Evolutionary conservation across 164 flowering plant genomes (phyloP).

Genomic region (Piper betle): DNA sequence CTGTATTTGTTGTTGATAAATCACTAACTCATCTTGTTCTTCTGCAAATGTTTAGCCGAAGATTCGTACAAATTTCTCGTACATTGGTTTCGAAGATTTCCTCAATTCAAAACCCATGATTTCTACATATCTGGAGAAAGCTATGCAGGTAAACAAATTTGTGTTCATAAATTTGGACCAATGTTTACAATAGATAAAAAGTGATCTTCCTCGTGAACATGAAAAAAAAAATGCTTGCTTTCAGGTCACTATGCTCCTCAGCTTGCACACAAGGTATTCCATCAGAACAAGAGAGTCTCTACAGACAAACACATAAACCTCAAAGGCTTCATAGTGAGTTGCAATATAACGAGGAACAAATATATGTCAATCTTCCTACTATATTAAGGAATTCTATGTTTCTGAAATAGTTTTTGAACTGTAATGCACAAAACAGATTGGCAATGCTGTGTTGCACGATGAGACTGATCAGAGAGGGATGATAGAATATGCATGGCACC

Average conservation of each 20-base stretch:
- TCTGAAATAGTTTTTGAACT: background rate
- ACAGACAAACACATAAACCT: conserved; percentile 37
- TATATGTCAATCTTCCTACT: too few relatives aligned
- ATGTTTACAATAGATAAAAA: too few relatives aligned
- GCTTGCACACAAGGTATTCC: conserved; percentile 47
- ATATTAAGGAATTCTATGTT: background rate
- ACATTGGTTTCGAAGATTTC: conserved; percentile 11
- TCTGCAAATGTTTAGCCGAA: background rate
- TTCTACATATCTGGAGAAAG: conserved; percentile 9
- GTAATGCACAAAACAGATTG: conserved; percentile 33
- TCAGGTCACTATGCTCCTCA: conserved; percentile 68
- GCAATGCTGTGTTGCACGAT: conserved; percentile 56
- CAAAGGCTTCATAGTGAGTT: conserved; percentile 60
- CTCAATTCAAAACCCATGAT: conserved; percentile 8
- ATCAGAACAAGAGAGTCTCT: conserved; percentile 28
- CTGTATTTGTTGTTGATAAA: too few relatives aligned
- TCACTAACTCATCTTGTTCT: background rate
- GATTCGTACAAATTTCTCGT: conserved; percentile 7
- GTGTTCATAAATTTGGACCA: background rate
- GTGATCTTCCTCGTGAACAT: background rate
- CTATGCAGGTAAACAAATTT: conserved; percentile 8
- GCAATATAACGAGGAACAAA: background rate
- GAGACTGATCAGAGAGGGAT: conserved; percentile 57
- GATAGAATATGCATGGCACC: conserved; percentile 75
- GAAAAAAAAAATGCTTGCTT: background rate